Percentiles rank a stretch among this genome's conserved stretches.
Evolutionary conservation across 345 rosid species (phyloP).

Genomic region (Salix brachista): DNA sequence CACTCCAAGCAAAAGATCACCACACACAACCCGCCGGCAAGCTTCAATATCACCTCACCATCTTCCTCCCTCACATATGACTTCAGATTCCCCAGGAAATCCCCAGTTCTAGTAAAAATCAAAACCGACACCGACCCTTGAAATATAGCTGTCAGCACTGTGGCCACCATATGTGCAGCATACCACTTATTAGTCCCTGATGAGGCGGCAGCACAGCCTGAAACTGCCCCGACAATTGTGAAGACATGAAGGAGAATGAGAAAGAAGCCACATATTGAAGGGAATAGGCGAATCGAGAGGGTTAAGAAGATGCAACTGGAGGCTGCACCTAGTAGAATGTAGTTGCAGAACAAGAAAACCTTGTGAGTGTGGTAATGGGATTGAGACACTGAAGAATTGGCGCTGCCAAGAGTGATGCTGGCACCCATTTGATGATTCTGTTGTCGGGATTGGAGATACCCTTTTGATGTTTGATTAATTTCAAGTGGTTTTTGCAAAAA

Average conservation of each 20-base stretch:
- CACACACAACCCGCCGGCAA: conserved; percentile 72
- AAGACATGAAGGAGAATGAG: conserved; percentile 52
- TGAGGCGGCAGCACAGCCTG: conserved; percentile 70
- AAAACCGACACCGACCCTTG: conserved; percentile 84
- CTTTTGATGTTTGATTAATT: not conserved
- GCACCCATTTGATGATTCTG: conserved; percentile 26
- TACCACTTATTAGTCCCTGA: conserved; percentile 59
- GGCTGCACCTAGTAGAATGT: conserved; percentile 84
- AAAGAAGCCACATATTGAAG: conserved; percentile 68
- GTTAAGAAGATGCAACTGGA: conserved; percentile 88
- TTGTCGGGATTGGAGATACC: not conserved
- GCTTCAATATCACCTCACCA: conserved; percentile 64
- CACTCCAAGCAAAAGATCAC: conserved; percentile 80
- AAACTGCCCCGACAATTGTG: conserved; percentile 58
- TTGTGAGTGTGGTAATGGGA: conserved; percentile 62
- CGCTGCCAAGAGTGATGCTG: conserved; percentile 20
- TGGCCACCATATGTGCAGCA: conserved; percentile 77
- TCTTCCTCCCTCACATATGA: conserved; percentile 87
- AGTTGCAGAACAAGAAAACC: conserved; percentile 73
- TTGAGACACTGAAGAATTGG: conserved; percentile 16
- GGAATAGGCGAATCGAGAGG: conserved; percentile 77
- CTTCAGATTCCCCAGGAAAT: conserved; percentile 59
- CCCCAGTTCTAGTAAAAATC: conserved; percentile 63
- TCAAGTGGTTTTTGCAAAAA: not conserved
- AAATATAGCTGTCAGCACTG: conserved; percentile 80